These are phyloP conservation scores for Lichtheimia ornata DNA, from an alignment of 371 early-diverging fungal genomes.

Conservation along the genomic window DNA sequence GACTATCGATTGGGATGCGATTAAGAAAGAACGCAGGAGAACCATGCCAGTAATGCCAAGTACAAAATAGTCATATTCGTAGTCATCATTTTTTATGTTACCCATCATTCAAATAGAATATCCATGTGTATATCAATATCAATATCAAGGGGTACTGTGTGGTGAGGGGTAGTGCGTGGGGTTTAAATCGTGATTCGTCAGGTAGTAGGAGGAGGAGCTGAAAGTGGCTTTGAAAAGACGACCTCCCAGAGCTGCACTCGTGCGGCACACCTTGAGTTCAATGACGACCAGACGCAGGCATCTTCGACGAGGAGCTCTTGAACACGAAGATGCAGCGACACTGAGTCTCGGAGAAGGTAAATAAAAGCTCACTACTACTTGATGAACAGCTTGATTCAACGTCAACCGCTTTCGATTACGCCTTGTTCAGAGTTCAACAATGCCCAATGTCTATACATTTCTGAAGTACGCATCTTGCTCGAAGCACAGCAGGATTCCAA, in stretches of 20 bases:
- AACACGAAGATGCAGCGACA: constrained; percentile 75
- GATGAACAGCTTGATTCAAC: background rate
- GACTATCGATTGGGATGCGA: constrained; percentile 35
- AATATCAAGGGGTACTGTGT: background rate
- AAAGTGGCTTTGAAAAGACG: constrained; percentile 8
- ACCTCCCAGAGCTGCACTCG: background rate
- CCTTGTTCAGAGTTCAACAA: constrained; percentile 67
- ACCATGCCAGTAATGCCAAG: constrained; percentile 20
- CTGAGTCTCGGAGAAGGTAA: constrained; percentile 75
- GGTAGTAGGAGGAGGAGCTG: background rate
- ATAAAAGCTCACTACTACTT: background rate
- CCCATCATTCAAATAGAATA: too few relatives aligned
- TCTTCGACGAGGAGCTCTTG: constrained; percentile 59
- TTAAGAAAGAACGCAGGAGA: constrained; percentile 38
- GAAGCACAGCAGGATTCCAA: constrained; percentile 65
- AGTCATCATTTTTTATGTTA: background rate
- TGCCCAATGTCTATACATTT: constrained; percentile 83
- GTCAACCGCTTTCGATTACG: background rate
- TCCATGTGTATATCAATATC: background rate
- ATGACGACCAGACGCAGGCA: constrained; percentile 39
- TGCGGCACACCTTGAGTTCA: constrained; percentile 2
- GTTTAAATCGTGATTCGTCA: too few relatives aligned
- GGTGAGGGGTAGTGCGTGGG: background rate
- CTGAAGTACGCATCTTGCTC: constrained; percentile 82
- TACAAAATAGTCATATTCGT: background rate